Evolutionary conservation across 2,329 filamentous ascomycete species (phyloP), one percentile per base, ranked within the genome.

Genomic region (Clarireedia monteithiana): DNA sequence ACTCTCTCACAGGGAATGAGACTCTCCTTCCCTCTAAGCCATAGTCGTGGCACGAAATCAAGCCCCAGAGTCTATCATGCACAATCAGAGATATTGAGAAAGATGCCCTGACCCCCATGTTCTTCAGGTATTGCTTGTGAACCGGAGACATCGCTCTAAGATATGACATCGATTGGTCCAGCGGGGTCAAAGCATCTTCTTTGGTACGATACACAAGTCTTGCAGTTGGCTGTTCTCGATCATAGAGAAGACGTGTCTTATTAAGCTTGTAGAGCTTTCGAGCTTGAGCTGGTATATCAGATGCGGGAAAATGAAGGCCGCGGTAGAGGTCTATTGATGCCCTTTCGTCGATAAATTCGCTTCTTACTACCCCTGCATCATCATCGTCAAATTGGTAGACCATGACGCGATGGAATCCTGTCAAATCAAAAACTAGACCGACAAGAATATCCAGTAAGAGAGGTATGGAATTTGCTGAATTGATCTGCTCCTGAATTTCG

Each of bases 71-170:
- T 63, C 95, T 86, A 63, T 81, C 78, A 64, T 95, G 94, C 0
- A 88, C 88, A 61, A 90, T 94, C 66, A 96, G 88, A 1, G 90
- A 95, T 58, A 96, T 91, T 0, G 90, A 95, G 89, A 96, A 95
- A 61, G 89, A 95, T 0, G 89, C 89, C 10, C 90, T 83, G 0
- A 95, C 90, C 6, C 84, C 86, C 91, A 96, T 96, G 67, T 96
- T 91, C 10, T 74, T 80, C 2, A 96, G 75, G 63, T 95, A 96
- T 66, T 95, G 95, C 55, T 95, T 71, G 66, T 95, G 89, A 47
- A 95, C 91, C 0, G 91, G 90, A 0, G 89, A 95, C 82, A 95
- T 95, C 59, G 91, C 90, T 53, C 91, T 83, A 1, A 95, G 78
- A 66, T 95, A 87, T 1, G 88, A 94, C 69, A 59, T 64, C 26